These are phyloP conservation scores for Dillenia suffruticosa DNA, from an alignment of 164 flowering plant genomes.

Conservation along the genomic window DNA sequence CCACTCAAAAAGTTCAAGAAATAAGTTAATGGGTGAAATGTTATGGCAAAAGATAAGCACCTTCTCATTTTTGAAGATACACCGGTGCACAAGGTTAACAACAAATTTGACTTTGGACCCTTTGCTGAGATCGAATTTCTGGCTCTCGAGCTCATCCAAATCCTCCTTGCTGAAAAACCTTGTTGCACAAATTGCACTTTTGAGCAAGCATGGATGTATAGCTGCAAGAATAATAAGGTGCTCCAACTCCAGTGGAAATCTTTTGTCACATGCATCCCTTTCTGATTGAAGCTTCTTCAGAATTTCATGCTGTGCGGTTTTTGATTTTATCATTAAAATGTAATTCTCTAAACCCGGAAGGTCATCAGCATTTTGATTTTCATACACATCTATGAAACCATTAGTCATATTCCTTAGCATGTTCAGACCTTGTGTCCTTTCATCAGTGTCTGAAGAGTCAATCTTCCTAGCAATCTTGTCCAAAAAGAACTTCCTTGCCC, in stretches of 20 bases:
- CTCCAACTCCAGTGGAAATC: conserved; percentile 73
- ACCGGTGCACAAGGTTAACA: conserved; percentile 58
- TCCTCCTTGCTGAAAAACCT: conserved; percentile 44
- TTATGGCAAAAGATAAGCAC: conserved; percentile 79
- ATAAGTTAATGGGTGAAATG: conserved; percentile 70
- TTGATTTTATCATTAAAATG: conserved; percentile 75
- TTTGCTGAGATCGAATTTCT: conserved; percentile 38
- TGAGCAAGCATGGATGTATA: conserved; percentile 84
- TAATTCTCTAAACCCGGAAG: conserved; percentile 86
- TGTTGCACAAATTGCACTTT: conserved; percentile 41
- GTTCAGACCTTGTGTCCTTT: conserved; percentile 50
- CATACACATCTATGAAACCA: conserved; percentile 77
- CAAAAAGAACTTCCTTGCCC: conserved; percentile 70
- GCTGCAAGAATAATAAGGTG: conserved; percentile 73
- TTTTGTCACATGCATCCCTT: conserved; percentile 24
- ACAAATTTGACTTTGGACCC: conserved; percentile 88
- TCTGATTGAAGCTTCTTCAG: conserved; percentile 45
- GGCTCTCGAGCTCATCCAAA: conserved; percentile 38
- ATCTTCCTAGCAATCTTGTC: conserved; percentile 62
- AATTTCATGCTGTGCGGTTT: conserved; percentile 52
- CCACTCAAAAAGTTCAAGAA: conserved; percentile 53
- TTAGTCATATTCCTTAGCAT: conserved; percentile 59
- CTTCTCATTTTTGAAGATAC: conserved; percentile 61
- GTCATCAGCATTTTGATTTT: conserved; percentile 45
- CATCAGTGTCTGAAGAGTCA: conserved; percentile 43